Conservation (phyloP, 2,329 filamentous ascomycete genomes). For the Ceratocystis smalleyi region DNA sequence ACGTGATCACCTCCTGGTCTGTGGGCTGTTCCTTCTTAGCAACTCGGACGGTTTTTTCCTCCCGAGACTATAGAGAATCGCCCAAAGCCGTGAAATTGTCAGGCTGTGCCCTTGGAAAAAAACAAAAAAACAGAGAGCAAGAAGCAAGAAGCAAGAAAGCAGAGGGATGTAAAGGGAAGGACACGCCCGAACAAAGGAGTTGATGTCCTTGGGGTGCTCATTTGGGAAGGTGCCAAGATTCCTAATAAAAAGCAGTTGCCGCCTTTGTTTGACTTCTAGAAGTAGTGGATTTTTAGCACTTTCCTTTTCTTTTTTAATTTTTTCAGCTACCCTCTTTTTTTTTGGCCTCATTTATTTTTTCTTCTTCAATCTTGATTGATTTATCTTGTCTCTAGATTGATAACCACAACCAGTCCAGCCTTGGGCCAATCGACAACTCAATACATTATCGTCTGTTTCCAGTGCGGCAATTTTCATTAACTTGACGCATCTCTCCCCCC, state of each 20-base stretch:
- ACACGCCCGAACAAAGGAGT: background rate
- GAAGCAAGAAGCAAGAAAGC: background rate
- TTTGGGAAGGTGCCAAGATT: background rate
- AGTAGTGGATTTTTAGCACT: background rate
- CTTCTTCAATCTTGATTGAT: background rate
- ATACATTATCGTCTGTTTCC: background rate
- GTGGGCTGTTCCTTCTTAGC: conserved; percentile 4
- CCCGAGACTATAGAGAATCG: background rate
- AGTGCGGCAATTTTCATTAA: background rate
- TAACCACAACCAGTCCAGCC: background rate
- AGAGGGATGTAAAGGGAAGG: background rate
- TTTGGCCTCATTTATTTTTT: background rate
- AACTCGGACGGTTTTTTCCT: background rate
- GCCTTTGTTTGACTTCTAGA: conserved; percentile 6
- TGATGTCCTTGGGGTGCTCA: background rate
- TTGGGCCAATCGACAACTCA: background rate
- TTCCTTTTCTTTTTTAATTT: background rate
- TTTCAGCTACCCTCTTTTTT: background rate
- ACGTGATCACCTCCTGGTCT: background rate
- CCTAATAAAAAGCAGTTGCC: background rate
- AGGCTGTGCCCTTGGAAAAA: background rate
- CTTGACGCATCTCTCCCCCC: background rate
- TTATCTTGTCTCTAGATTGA: background rate
- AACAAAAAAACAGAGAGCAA: background rate
- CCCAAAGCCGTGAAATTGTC: background rate